phyloP scores from a whole-genome alignment of 2,329 filamentous ascomycete genomes.

The Byssoonygena ceratinophila region DNA sequence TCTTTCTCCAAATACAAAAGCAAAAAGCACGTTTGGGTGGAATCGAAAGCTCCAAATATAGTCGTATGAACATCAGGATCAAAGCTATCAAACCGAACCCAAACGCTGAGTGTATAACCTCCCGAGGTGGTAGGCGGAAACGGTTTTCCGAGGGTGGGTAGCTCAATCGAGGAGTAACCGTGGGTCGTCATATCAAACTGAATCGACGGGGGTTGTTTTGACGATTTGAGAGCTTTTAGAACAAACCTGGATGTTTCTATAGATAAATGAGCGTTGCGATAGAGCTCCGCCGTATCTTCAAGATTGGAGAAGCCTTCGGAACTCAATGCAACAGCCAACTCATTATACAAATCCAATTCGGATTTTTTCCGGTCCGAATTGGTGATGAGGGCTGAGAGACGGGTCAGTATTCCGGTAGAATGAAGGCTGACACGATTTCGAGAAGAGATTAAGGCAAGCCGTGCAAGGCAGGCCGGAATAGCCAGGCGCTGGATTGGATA shows the following conservation, averaged over 20 bases:
- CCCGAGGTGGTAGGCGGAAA: conserved; percentile 71
- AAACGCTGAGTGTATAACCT: conserved; percentile 83
- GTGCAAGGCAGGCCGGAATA: conserved; percentile 53
- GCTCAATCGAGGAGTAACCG: conserved; percentile 81
- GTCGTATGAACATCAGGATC: conserved; percentile 82
- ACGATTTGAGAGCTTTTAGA: conserved; percentile 60
- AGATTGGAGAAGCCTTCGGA: conserved; percentile 69
- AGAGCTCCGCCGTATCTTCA: conserved; percentile 72
- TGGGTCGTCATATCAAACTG: conserved; percentile 86
- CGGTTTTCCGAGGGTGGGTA: conserved; percentile 69
- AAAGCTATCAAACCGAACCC: conserved; percentile 80
- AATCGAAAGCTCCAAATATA: conserved; percentile 88
- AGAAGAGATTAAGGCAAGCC: conserved; percentile 50
- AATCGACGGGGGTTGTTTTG: conserved; percentile 71
- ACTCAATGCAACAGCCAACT: conserved; percentile 56
- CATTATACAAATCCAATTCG: conserved; percentile 52
- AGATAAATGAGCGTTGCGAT: conserved; percentile 45
- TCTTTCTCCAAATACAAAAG: conserved; percentile 90
- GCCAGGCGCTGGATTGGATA: conserved; percentile 39
- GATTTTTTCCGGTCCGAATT: conserved; percentile 42
- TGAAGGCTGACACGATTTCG: conserved; percentile 64
- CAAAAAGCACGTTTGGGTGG: conserved; percentile 83
- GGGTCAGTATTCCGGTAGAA: conserved; percentile 57
- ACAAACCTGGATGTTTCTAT: conserved; percentile 55
- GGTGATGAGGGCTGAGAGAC: conserved; percentile 55